Percentiles rank a stretch among this genome's conserved stretches.
These are phyloP conservation scores for Nicotiana sylvestris DNA, from an alignment of 257 asterid species.

Conservation along the genomic window DNA sequence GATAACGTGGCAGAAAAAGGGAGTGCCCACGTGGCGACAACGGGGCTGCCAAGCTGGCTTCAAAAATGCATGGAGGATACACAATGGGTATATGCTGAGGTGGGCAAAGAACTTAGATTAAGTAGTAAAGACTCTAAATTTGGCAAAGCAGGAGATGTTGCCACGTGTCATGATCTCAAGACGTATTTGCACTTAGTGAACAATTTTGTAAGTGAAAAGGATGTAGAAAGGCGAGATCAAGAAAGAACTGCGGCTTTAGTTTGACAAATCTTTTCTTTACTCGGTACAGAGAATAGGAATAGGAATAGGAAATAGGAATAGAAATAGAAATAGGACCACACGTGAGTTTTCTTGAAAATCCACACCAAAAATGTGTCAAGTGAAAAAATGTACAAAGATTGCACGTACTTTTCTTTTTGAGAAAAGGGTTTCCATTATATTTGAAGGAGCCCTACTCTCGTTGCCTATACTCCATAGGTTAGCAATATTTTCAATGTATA, in stretches of 20 bases:
- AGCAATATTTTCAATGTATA: neutral
- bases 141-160: slow-evolving; percentile 37
- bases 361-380: too few relatives aligned
- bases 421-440: too few relatives aligned
- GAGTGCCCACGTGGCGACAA: neutral
- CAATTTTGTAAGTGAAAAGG: slow-evolving; percentile 8
- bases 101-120: slow-evolving; percentile 70
- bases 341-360: too few relatives aligned
- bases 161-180: slow-evolving; percentile 74
- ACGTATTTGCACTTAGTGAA: slow-evolving; percentile 69
- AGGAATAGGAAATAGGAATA: too few relatives aligned
- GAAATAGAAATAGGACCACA: too few relatives aligned
- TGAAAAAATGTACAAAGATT: too few relatives aligned
- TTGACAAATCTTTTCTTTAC: too few relatives aligned
- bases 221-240: too few relatives aligned
- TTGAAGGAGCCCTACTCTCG: neutral
- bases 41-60: slow-evolving; percentile 45
- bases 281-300: too few relatives aligned
- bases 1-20: neutral
- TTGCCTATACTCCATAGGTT: neutral
- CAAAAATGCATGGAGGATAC: slow-evolving; percentile 51
- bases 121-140: slow-evolving; percentile 48
- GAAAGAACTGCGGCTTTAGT: too few relatives aligned
- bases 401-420: too few relatives aligned
- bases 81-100: slow-evolving; percentile 81